Evolutionary conservation across 1,284 basidiomycete species (phyloP), one percentile per base, ranked within the genome.

Genomic region (Wolfiporia cocos): DNA sequence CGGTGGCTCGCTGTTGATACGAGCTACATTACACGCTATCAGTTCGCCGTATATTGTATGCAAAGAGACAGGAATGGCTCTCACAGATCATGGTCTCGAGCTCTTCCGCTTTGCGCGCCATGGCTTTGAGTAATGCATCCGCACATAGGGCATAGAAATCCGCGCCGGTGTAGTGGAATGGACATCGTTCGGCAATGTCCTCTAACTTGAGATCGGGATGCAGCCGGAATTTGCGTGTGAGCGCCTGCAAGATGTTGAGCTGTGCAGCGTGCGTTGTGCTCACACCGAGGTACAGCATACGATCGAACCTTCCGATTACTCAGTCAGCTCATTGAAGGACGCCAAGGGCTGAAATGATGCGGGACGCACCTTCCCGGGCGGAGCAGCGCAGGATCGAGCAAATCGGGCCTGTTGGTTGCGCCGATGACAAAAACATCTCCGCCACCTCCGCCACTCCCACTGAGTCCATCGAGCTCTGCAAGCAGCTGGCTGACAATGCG

Each of bases 101-200:
- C 37, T 78, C 78, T 50, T 77, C 73, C 0, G 96, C 93, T 51
- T 87, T 92, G 33, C 89, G 72, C 19, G 92, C 86, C 86, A 99
- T 96, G 5, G 95, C 91, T 58, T 91, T 91, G 37, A 99, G 74
- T 75, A 99, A 83, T 1, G 95, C 93, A 61, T 99, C 96, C 3
- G 92, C 89, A 61, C 95, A 98, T 12, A 99, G 69, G 0, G 96
- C 95, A 67, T 99, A 99, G 53, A 99, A 93, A 64, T 99, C 96
- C 26, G 96, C 96, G 20, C 96, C 93, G 3, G 93, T 97, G 57
- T 87, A 92, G 60, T 95, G 92, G 70, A 96, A 92, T 0, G 92
- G 86, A 49, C 93, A 98, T 40, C 71, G 68, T 30, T 85, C 72
- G 11, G 89, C 87, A 37, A 99, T 67, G 5, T 60, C 56, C 23